Evolutionary conservation across 2,329 filamentous ascomycete species (phyloP), one percentile per base, ranked within the genome.

Genomic region (Dactylellina leptospora): DNA sequence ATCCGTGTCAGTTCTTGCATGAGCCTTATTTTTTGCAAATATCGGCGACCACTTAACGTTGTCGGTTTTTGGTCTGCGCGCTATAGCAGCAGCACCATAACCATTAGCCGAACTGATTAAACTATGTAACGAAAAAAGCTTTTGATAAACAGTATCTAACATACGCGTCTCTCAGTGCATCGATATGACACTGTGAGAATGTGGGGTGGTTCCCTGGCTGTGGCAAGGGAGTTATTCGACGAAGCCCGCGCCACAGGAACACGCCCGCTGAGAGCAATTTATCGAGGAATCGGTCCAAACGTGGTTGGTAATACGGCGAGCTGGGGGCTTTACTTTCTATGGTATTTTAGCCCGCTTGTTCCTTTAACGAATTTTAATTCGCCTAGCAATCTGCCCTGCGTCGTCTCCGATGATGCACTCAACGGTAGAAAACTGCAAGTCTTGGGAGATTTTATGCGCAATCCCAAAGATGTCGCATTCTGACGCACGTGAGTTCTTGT

Each of bases 291-390:
- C 27, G 89, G 90, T 68, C 92, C 93, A 3, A 99, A 97, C 79
- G 84, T 97, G 70, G 82, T 96, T 54, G 95, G 95, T 22, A 97
- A 97, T 78, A 92, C 91, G 47, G 85, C 90, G 9, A 91, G 90
- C 78, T 97, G 95, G 93, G 91, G 88, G 0, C 84, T 93, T 38
- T 99, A 97, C 81, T 99, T 99, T 82, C 87, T 96, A 53, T 87
- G 85, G 80, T 90, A 89, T 11, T 44, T 61, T 63, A 42, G 42
- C 50, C 30, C 48, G 53, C 27, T n/a, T 36, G 11, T 33, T 48
- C 18, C 60, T 44, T 48, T 44, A 16, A 11, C 30, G 61, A 53
- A n/a, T n/a, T n/a, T n/a, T n/a, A n/a, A n/a, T 53, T 25, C 47
- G 54, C 59, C 59, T 63, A 86, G 75, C 88, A 88, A 78, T 82